A percentile compares a stretch with the other conserved stretches of the same genome.
These are phyloP conservation scores for Vitis hybrid DNA, from an alignment of 177 flowering plant genomes.

Conservation along the genomic window DNA sequence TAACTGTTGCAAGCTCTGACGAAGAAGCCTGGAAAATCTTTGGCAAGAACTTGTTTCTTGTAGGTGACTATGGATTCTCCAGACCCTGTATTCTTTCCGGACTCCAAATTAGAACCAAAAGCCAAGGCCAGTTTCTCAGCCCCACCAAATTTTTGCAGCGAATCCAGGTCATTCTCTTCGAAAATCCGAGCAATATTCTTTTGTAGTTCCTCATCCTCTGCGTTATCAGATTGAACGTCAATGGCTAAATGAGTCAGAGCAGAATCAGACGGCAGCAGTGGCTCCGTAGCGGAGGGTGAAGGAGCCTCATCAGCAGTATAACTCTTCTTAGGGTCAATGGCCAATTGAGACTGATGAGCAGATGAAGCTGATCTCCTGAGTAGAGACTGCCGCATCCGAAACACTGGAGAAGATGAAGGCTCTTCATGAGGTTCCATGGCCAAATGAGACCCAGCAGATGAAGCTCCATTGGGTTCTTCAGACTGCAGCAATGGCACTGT, in stretches of 20 bases:
- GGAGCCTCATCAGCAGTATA: no score
- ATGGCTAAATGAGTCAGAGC: background rate
- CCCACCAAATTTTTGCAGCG: conserved; percentile 6
- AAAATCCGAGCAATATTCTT: conserved; percentile 1
- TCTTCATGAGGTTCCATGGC: no score
- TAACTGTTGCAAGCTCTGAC: conserved; percentile 3
- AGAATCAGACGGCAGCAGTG: no score
- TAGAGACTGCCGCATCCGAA: no score
- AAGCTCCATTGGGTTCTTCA: no score
- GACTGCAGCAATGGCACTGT: no score
- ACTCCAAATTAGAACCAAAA: conserved; percentile 6
- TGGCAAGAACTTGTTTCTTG: background rate
- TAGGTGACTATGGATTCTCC: background rate
- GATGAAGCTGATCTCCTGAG: no score
- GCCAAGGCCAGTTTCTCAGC: background rate
- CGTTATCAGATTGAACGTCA: background rate
- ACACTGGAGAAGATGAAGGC: no score
- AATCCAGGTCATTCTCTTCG: conserved; percentile 1
- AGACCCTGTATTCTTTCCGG: background rate
- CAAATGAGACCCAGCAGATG: no score
- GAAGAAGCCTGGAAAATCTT: conserved; percentile 1
- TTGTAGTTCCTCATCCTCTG: background rate
- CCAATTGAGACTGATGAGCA: no score
- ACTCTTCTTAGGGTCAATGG: no score
- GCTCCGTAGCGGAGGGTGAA: no score